Evolutionary conservation across 2,329 filamentous ascomycete genomes (phyloP), one percentile per base, ranked within the genome.

Genomic region (Colletotrichum phormii): DNA sequence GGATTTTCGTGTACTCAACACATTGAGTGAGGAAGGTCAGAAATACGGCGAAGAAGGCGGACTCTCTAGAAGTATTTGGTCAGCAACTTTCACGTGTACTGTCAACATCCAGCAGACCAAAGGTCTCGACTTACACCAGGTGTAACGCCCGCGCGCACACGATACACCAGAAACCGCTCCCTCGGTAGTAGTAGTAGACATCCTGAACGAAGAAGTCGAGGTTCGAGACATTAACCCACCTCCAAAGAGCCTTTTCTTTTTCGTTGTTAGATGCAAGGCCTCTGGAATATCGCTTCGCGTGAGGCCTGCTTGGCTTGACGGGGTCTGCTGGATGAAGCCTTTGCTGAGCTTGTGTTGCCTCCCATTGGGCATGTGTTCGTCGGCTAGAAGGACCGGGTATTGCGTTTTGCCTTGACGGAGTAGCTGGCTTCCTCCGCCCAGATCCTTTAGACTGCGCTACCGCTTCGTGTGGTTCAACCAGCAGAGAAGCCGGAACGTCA

Each of bases 141-240:
- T 93, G 93, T 53, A 98, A 82, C 5, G 89, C 81, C 67, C 94
- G 90, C 69, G 91, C 90, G 53, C 96, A 87, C 12, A 97, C 79
- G 66, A 98, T 97, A 70, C 94, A 97, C 89, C 92, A 95, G 49
- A 97, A 90, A 0, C 95, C 95, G 75, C 94, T 93, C 2, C 93
- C 93, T 64, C 93, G 86, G 78, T 94, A 98, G 82, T 98, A 98
- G 75, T 93, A 88, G 80, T 98, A 98, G 4, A 97, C 94, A 74
- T 90, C 93, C 67, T 90, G 89, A 79, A 98, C 91, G 80, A 98
- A 98, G 77, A 91, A 92, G 82, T 98, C 95, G 65, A 98, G 86
- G 79, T 97, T 97, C 49, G 94, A 91, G 70, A 97, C 94, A 78
- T 98, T 98, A 67, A 94, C 94, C 94, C 95, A 98, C 82, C 94